Conservation (phyloP, 495 filamentous ascomycete species). For the Penicillium roqueforti region DNA sequence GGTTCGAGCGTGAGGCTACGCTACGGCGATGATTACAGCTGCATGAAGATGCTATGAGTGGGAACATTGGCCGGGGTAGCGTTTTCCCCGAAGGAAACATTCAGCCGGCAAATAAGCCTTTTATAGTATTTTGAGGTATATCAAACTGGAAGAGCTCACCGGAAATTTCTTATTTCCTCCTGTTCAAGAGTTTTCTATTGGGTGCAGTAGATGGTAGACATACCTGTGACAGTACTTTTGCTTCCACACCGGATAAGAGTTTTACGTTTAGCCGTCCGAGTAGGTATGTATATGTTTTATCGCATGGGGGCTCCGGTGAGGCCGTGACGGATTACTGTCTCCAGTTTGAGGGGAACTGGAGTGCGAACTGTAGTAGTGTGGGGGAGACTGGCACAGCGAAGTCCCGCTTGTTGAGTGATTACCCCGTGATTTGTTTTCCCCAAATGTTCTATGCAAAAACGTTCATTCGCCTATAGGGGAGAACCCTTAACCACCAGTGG, state of each 20-base stretch:
- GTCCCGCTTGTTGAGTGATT: constrained; percentile 11
- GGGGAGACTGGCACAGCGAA: constrained; percentile 2
- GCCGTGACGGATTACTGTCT: constrained; percentile 4
- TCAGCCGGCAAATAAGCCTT: constrained; percentile 23
- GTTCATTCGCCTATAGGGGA: constrained; percentile 10
- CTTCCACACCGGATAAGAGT: background rate
- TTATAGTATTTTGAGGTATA: constrained; percentile 16
- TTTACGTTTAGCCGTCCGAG: constrained; percentile 15
- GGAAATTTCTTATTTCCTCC: background rate
- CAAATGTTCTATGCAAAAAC: background rate
- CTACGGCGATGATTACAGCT: constrained; percentile 18
- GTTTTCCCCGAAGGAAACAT: constrained; percentile 34
- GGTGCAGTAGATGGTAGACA: background rate
- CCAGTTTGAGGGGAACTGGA: constrained; percentile 13
- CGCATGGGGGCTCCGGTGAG: constrained; percentile 9
- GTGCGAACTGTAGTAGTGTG: constrained; percentile 1
- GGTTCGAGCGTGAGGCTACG: constrained; percentile 23
- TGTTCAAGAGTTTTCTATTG: background rate
- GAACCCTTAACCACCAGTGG: constrained; percentile 23
- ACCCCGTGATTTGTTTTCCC: constrained; percentile 4
- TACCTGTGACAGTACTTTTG: background rate
- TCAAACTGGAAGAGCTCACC: constrained; percentile 10
- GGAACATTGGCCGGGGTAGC: constrained; percentile 29
- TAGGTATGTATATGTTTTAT: background rate
- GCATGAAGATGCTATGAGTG: constrained; percentile 10